Conservation (phyloP, 768 basidiomycete species). For the Naganishia friedmannii region DNA sequence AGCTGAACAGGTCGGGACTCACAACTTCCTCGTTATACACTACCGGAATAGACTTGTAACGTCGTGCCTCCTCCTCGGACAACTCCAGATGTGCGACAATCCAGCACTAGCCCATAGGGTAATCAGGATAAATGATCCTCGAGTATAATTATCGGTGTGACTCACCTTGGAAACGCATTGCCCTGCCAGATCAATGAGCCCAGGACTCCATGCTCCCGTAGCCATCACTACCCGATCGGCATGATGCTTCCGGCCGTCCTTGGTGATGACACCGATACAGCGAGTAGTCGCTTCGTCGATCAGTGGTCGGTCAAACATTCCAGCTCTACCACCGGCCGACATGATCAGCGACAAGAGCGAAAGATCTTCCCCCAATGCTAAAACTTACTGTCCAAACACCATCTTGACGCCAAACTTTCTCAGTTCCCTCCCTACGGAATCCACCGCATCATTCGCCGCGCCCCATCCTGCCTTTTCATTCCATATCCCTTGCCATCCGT, state of each 20-base stretch:
- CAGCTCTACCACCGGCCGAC: constrained; percentile 28
- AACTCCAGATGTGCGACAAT: constrained; percentile 48
- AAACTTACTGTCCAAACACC: constrained; percentile 37
- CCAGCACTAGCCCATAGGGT: constrained; percentile 35
- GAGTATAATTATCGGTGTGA: not conserved
- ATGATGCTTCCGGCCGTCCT: constrained; percentile 40
- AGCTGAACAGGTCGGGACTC: constrained; percentile 7
- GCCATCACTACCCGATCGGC: constrained; percentile 48
- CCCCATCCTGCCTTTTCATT: constrained; percentile 45
- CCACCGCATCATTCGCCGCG: constrained; percentile 46
- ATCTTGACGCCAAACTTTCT: constrained; percentile 39
- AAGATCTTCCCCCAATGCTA: too few species aligned
- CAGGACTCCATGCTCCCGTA: constrained; percentile 49
- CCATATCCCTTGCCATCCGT: constrained; percentile 48
- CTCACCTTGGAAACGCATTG: constrained; percentile 49
- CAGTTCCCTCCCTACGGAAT: constrained; percentile 40
- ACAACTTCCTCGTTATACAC: constrained; percentile 47
- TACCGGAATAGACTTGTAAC: constrained; percentile 39
- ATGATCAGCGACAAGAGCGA: too few species aligned
- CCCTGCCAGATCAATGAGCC: constrained; percentile 44
- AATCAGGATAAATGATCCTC: not conserved
- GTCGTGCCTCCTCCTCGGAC: constrained; percentile 41
- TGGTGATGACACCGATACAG: constrained; percentile 39
- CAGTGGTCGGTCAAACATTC: constrained; percentile 42
- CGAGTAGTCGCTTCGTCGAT: constrained; percentile 32